Percentiles rank a stretch among this genome's conserved stretches.
Conservation (phyloP, 2,329 filamentous ascomycete genomes). For the Xylariaceae sp. region DNA sequence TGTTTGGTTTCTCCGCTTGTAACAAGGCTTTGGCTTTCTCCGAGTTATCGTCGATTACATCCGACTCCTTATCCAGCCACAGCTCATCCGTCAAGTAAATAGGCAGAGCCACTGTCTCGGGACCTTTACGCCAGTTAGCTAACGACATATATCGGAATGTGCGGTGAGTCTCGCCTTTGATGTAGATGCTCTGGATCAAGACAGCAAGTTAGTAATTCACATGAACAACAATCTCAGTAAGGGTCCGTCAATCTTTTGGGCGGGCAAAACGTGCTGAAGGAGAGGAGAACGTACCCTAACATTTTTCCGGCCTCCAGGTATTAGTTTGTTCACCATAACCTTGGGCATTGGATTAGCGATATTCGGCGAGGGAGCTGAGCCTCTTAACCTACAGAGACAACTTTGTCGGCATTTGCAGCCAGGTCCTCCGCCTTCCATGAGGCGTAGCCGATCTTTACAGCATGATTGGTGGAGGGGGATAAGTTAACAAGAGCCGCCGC, state of each 20-base stretch:
- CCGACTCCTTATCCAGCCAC: slow-evolving; percentile 73
- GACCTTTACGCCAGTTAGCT: slow-evolving; percentile 45
- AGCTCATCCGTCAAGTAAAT: slow-evolving; percentile 91
- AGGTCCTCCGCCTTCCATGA: slow-evolving; percentile 71
- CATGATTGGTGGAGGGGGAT: slow-evolving; percentile 71
- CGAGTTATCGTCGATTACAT: slow-evolving; percentile 58
- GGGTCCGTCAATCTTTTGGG: too few relatives aligned
- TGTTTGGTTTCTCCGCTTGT: slow-evolving; percentile 47
- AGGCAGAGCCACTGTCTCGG: slow-evolving; percentile 82
- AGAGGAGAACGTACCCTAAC: slow-evolving; percentile 13
- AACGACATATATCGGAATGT: background rate
- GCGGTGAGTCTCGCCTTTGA: slow-evolving; percentile 54
- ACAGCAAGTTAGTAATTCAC: slow-evolving; percentile 5
- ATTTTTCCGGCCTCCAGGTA: slow-evolving; percentile 75
- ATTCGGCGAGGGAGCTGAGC: background rate
- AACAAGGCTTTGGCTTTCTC: slow-evolving; percentile 42
- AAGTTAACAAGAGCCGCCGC: slow-evolving; percentile 73
- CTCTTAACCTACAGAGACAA: slow-evolving; percentile 12
- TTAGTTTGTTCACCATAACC: slow-evolving; percentile 69
- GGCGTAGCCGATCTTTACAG: slow-evolving; percentile 73
- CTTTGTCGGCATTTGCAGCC: slow-evolving; percentile 68
- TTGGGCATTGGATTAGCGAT: slow-evolving; percentile 50
- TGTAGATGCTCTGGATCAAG: slow-evolving; percentile 58
- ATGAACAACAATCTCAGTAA: too few relatives aligned
- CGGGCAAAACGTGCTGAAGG: too few relatives aligned